These are phyloP conservation scores for Dactylellina parvicollis DNA, from an alignment of 2,329 filamentous ascomycete genomes.

Conservation along the genomic window DNA sequence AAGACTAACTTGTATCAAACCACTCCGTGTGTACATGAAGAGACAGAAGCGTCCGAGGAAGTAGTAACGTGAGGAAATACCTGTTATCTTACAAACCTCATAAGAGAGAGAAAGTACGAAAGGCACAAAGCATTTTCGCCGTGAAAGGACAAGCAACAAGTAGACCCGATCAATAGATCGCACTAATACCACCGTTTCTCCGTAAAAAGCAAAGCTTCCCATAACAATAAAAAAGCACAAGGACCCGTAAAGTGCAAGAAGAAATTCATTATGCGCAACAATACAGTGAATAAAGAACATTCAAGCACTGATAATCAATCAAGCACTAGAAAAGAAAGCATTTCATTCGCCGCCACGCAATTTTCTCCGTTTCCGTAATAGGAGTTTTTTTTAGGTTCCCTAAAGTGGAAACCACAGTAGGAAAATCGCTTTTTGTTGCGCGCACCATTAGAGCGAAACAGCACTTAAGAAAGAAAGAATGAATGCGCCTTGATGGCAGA, in stretches of 20 bases:
- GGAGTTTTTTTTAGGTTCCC: too few relatives aligned
- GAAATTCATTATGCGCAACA: slow-evolving; percentile 26
- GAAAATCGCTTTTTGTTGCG: slow-evolving; percentile 1
- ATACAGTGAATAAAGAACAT: slow-evolving; percentile 6
- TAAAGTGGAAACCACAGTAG: neutral
- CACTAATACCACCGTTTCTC: neutral
- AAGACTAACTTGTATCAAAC: neutral
- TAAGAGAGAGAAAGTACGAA: neutral
- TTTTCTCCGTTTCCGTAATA: slow-evolving; percentile 14
- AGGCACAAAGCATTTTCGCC: slow-evolving; percentile 1
- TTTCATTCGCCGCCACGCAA: slow-evolving; percentile 13
- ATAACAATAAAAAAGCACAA: neutral
- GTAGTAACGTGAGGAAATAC: neutral
- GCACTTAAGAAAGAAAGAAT: slow-evolving; percentile 13
- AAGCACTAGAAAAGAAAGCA: slow-evolving; percentile 23
- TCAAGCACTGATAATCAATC: slow-evolving; percentile 25
- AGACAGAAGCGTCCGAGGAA: neutral
- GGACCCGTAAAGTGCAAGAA: neutral
- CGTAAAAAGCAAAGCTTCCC: neutral
- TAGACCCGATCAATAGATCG: neutral
- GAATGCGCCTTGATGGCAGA: neutral
- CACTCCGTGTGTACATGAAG: too few relatives aligned
- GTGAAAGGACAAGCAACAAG: neutral
- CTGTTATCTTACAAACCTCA: slow-evolving; percentile 26
- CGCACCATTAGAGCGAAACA: neutral